Conservation (phyloP, 2,329 filamentous ascomycete genomes). For the Aspergillus sp. region DNA sequence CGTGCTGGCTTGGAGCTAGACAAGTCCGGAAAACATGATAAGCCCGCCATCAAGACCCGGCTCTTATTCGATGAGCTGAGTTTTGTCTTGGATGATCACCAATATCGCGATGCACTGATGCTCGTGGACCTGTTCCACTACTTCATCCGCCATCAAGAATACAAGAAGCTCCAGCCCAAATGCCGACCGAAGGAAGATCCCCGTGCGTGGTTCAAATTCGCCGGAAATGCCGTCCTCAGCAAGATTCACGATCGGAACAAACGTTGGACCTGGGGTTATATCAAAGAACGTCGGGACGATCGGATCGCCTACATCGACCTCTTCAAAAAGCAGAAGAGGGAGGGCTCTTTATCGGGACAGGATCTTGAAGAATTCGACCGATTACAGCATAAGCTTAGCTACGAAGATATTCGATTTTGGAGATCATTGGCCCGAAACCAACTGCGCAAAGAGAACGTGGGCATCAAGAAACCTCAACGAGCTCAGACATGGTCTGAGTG, state of each 20-base stretch:
- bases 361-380: constrained; percentile 71
- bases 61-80: constrained; percentile 96
- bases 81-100: constrained; percentile 93
- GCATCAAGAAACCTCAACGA: constrained; percentile 68
- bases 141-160: constrained; percentile 95
- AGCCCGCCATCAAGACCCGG: constrained; percentile 84
- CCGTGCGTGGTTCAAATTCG: constrained; percentile 87
- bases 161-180: constrained; percentile 88
- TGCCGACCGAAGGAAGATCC: constrained; percentile 83
- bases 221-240: constrained; percentile 79
- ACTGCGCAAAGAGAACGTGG: constrained; percentile 89
- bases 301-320: constrained; percentile 84
- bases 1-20: constrained; percentile 93
- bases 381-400: constrained; percentile 83
- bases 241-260: constrained; percentile 95
- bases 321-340: constrained; percentile 90
- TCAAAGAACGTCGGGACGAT: constrained; percentile 87
- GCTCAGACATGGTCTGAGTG: constrained; percentile 88
- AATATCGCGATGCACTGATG: constrained; percentile 97
- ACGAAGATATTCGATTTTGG: constrained; percentile 98
- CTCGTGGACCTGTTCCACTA: constrained; percentile 98
- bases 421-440: constrained; percentile 90
- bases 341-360: constrained; percentile 62
- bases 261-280: constrained; percentile 94
- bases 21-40: constrained; percentile 77